Conservation (phyloP, 805 yeast species). For the Saturnispora sekii region DNA sequence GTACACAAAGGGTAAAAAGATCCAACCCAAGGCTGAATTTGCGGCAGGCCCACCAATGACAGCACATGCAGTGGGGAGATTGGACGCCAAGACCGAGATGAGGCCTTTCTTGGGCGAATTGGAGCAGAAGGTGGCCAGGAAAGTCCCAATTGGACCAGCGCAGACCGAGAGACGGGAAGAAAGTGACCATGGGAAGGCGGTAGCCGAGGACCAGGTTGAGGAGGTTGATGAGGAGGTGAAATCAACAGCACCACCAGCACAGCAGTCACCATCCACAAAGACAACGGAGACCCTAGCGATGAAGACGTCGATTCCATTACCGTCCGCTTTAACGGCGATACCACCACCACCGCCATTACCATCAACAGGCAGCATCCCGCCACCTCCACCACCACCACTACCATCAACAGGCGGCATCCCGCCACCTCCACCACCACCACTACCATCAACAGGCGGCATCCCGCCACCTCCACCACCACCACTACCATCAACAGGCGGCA, state of each 20-base stretch:
- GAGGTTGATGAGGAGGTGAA: no score
- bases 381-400: background rate
- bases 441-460: slow-evolving; percentile 17
- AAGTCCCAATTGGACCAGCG: slow-evolving; percentile 26
- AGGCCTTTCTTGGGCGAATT: slow-evolving; percentile 43
- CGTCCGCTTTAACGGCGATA: background rate
- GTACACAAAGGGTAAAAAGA: slow-evolving; percentile 23
- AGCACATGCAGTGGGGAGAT: background rate
- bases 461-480: slow-evolving; percentile 14
- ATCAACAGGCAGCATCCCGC: background rate
- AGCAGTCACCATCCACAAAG: background rate
- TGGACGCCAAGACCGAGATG: slow-evolving; percentile 17
- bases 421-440: slow-evolving; percentile 5
- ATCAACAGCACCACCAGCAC: no score
- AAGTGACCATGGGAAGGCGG: background rate
- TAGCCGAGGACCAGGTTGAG: background rate
- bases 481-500: slow-evolving; percentile 5
- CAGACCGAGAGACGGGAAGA: background rate
- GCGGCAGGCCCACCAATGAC: slow-evolving; percentile 10
- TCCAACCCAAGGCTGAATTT: slow-evolving; percentile 17
- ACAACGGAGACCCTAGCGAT: background rate
- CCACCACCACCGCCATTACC: background rate
- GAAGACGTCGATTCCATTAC: background rate
- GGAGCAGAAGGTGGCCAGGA: slow-evolving; percentile 37
- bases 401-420: background rate